Evolutionary conservation across 148 eudicot species (phyloP), one percentile per base, ranked within the genome.

Genomic region (Chenopodium quinoa): DNA sequence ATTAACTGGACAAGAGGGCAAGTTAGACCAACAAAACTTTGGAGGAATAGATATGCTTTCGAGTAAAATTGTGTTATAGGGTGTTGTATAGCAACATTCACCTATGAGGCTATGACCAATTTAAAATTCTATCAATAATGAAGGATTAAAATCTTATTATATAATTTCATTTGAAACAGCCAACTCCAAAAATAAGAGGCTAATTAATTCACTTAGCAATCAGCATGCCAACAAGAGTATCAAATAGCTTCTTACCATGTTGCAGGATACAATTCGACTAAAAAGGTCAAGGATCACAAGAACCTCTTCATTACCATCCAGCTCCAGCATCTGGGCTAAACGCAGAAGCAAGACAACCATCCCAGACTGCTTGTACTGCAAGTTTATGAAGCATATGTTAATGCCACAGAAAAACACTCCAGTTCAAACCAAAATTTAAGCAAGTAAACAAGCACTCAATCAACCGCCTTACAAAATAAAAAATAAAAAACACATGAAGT

Each of bases 281-380:
- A 95, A 86, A 83, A 95, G 87, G 84, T 95, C 96, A 78, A 95
- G 92, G 82, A 88, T 87, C 78, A 80, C 92, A 82, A 89, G 85
- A 79, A 87, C 86, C 83, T 95, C 97, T 84, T 87, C 90, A 32
- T 83, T 78, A 79, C 80, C 80, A 75, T 91, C 87, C 68, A 86
- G 80, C 80, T 89, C 89, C 78, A 86, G 78, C 78, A 83, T 86
- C 80, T 91, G 92, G 69, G 97, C 91, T 89, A 93, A 83, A 80
- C 91, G 95, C 87, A 93, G 82, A 79, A 93, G 93, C 88, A 95
- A 85, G 77, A 95, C 85, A 83, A 89, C 84, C 67, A 92, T 81
- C 76, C 97, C 99, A 79, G 99, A 95, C 83, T 89, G 92, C 80
- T 86, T 81, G 78, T 88, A 79, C 99, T 95, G 90, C 90, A 91